Evolutionary conservation across 1,284 basidiomycete species (phyloP).

Genomic region (Meripilus lineatus): DNA sequence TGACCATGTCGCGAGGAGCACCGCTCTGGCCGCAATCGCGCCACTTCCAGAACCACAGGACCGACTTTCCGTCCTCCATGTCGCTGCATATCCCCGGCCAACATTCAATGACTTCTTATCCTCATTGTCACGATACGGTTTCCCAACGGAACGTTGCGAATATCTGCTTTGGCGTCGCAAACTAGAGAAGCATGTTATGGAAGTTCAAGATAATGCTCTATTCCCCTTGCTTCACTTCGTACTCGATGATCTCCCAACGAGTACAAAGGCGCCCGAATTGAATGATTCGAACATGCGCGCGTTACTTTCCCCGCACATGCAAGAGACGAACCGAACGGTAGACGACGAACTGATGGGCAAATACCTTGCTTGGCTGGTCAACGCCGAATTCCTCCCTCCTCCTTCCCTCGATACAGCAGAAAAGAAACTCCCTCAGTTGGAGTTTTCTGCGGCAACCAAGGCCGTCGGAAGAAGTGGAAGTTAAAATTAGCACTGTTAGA

Average conservation of each 20-base stretch:
- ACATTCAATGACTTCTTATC: slow-evolving; percentile 90
- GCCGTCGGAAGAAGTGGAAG: slow-evolving; percentile 46
- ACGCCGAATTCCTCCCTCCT: slow-evolving; percentile 79
- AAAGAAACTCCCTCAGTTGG: slow-evolving; percentile 42
- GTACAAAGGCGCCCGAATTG: slow-evolving; percentile 91
- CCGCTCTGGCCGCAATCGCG: slow-evolving; percentile 64
- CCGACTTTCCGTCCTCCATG: slow-evolving; percentile 74
- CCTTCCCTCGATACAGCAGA: slow-evolving; percentile 39
- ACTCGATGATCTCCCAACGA: slow-evolving; percentile 93
- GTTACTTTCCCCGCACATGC: slow-evolving; percentile 49
- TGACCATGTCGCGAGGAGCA: slow-evolving; percentile 89
- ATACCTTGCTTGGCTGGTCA: slow-evolving; percentile 94
- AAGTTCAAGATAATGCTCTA: slow-evolving; percentile 91
- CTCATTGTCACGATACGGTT: slow-evolving; percentile 79
- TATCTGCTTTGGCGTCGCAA: slow-evolving; percentile 91
- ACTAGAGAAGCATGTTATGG: slow-evolving; percentile 94
- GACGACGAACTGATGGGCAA: slow-evolving; percentile 74
- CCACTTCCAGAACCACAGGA: slow-evolving; percentile 39
- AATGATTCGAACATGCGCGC: slow-evolving; percentile 82
- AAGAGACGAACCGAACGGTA: slow-evolving; percentile 60
- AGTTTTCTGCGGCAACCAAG: slow-evolving; percentile 25
- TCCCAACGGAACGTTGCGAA: slow-evolving; percentile 73
- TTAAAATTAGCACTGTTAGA: too few species aligned
- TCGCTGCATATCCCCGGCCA: slow-evolving; percentile 83
- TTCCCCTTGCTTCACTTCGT: slow-evolving; percentile 98